Base-by-base conservation (phyloP, 75 land plant genomes). In the Pseudotsuga menziesii region DNA sequence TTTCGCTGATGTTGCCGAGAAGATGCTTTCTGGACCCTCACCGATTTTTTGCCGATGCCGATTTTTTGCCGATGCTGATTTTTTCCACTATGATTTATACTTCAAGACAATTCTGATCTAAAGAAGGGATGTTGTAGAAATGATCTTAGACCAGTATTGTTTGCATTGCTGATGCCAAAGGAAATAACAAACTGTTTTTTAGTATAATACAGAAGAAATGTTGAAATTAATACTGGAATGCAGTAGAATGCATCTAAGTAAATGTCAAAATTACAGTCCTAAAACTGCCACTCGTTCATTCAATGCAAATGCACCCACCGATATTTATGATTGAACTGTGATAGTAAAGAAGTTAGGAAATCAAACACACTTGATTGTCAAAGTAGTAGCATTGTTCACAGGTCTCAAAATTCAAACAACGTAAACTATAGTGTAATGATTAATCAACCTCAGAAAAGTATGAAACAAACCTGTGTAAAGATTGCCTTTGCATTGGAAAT, bases 401-500 rank as follows among this genome's bases (percentile, higher is more conserved):
- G 58, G n/a, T 15, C 5, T 13, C 32, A 52, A 54, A 57, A 48
- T 32, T 29, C 58, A 48, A 48, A 48, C 9, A 9, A 48, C 9
- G 2, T 0, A 9, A 48, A 11, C 11, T 48, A 48, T 48, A 48
- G 54, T 48, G n/a, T n/a, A n/a, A n/a, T n/a, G n/a, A n/a, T 48
- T 48, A 48, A 48, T 1, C 54, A 48, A 48, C 54, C 13, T 9
- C 54, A 32, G 11, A 77, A 58, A 60, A 56, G 39, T 27, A 78
- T 58, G n/a, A 77, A 57, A 26, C 78, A 72, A 20, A 94, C 99
- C 97, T 96, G 99, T 14, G 99, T 94, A 74, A 96, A 96, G 57
- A 96, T 92, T 32, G 91, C 98, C 78, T 86, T 90, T 35, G 99
- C 91, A 58, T 92, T 84, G 44, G 99, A 92, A 77, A 96, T 87